Evolutionary conservation across 352 stramenopile species (phyloP).

Genomic region (Globisporangium ultimum): DNA sequence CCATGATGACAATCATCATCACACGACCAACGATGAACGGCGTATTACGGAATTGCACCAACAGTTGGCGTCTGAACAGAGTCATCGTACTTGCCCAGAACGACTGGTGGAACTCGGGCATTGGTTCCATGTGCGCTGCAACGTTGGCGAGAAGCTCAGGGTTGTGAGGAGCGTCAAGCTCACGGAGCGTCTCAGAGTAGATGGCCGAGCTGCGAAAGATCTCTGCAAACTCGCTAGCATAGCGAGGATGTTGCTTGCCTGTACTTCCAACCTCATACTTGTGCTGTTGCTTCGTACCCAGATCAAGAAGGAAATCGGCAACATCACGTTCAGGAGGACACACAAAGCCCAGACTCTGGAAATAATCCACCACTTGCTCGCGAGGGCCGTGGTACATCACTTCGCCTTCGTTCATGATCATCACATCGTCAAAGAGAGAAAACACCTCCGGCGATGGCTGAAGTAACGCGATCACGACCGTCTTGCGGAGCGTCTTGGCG

Average conservation of each 20-base stretch:
- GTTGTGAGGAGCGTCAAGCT: conserved; percentile 23
- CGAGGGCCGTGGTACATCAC: conserved; percentile 69
- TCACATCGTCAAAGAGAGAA: conserved; percentile 54
- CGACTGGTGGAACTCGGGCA: conserved; percentile 38
- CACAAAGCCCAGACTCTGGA: conserved; percentile 32
- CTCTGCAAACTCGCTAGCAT: conserved; percentile 30
- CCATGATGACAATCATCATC: conserved; percentile 41
- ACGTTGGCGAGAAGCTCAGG: conserved; percentile 25
- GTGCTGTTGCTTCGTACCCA: conserved; percentile 36
- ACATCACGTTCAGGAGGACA: conserved; percentile 40
- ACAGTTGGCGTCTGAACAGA: conserved; percentile 47
- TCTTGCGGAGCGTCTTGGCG: too few relatives aligned
- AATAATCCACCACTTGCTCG: too few relatives aligned
- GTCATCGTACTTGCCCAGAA: conserved; percentile 34
- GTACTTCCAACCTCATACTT: conserved; percentile 37
- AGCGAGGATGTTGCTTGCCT: conserved; percentile 17
- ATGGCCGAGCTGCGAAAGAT: conserved; percentile 30
- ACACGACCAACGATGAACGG: conserved; percentile 35
- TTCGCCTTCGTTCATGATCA: conserved; percentile 55
- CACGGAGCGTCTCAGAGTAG: conserved; percentile 24
- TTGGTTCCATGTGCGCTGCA: conserved; percentile 27
- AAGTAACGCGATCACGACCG: too few relatives aligned
- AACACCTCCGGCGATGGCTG: too few relatives aligned
- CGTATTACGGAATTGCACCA: conserved; percentile 50
- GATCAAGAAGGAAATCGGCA: conserved; percentile 51